These are phyloP conservation scores for Xylariaceae sp. DNA, from an alignment of 2,329 filamentous ascomycete genomes.

Conservation along the genomic window DNA sequence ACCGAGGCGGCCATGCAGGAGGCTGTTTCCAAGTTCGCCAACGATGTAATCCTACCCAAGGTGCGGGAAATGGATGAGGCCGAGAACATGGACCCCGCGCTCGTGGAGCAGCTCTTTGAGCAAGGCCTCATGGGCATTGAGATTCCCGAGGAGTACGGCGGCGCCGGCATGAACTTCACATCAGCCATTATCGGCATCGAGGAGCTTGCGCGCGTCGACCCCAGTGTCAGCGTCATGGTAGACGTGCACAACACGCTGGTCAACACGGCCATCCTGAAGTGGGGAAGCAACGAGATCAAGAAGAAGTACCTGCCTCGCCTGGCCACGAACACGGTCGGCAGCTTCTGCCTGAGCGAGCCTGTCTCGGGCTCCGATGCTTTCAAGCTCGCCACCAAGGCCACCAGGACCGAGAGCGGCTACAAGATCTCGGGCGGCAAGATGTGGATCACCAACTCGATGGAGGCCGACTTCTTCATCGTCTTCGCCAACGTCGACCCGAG, in stretches of 20 bases:
- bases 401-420: conserved; percentile 77
- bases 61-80: conserved; percentile 97
- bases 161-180: conserved; percentile 98
- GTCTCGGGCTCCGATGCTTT: conserved; percentile 94
- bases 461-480: conserved; percentile 92
- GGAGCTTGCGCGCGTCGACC: conserved; percentile 89
- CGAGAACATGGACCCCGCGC: conserved; percentile 80
- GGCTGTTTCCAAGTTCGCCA: conserved; percentile 83
- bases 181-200: conserved; percentile 94
- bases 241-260: conserved; percentile 98
- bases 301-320: conserved; percentile 85
- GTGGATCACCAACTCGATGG: conserved; percentile 99
- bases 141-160: conserved; percentile 94
- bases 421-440: conserved; percentile 90
- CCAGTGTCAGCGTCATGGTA: conserved; percentile 88
- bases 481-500: conserved; percentile 91
- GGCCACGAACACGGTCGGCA: conserved; percentile 83
- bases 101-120: conserved; percentile 94
- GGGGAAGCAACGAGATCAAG: conserved; percentile 70
- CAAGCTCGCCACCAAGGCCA: conserved; percentile 85
- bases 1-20: conserved; percentile 86
- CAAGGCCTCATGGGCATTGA: conserved; percentile 96
- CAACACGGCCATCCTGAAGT: conserved; percentile 87
- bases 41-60: conserved; percentile 81
- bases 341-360: conserved; percentile 90